Evolutionary conservation across 129 eudicot species (phyloP), one percentile per base, ranked within the genome.

Genomic region (Centella asiatica): DNA sequence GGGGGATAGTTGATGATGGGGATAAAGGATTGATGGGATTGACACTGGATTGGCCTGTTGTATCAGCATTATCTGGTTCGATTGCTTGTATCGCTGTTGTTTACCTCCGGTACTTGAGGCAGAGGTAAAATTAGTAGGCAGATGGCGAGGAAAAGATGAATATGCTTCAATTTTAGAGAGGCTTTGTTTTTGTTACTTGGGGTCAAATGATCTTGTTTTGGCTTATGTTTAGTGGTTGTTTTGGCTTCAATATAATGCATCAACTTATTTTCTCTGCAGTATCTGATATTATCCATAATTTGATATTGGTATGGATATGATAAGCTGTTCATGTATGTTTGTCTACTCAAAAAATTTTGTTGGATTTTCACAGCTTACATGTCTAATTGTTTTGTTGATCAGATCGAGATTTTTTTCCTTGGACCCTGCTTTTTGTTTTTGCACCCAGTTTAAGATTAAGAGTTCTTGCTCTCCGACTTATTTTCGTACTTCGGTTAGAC

Each of bases 21-120:
- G 77, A 57, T 69, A 75, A 77, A 70, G 76, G 56, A n/a, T 8
- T 34, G 26, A 22, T 25, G 66, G 69, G 78, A 1, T 46, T 72
- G 57, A 82, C 75, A 46, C 25, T 57, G 34, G 80, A 84, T 24
- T 83, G 80, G 86, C 71, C 75, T n/a, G 52, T 84, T 42, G 19
- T 79, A 59, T 86, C 76, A 11, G 86, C 69, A 8, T 69, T 79
- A 0, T 54, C 82, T 13, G 79, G 81, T 51, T 75, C 88, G 28
- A 45, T 71, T 71, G 83, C 60, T 28, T 23, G 28, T 6, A 39
- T 55, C 24, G 60, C 40, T 1, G 60, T 55, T 55, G 60, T 55
- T 11, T 55, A 55, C 33, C 40, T 55, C 5, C 60, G 39, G 1
- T 55, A 55, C 18, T 15, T 34, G 33, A 27, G 22, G 33, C 19